A percentile compares a stretch with the other conserved stretches of the same genome.
Conservation (phyloP, 2,329 filamentous ascomycete genomes). For the Exutisphaerella laricina region DNA sequence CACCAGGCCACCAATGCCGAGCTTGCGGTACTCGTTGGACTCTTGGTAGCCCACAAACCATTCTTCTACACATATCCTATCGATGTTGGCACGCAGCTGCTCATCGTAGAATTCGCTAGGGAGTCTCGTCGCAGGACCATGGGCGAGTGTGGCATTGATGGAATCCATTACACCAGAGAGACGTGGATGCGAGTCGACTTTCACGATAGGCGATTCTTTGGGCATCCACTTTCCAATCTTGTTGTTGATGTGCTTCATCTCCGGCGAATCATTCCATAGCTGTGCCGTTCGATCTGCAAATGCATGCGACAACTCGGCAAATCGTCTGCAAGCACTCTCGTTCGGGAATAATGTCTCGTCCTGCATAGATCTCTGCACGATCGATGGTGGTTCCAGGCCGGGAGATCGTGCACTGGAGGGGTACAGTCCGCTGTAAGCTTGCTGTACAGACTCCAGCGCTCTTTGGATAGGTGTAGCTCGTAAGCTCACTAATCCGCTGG, state of each 20-base stretch:
- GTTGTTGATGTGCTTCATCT: constrained; percentile 78
- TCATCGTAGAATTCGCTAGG: constrained; percentile 83
- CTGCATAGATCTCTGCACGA: constrained; percentile 40
- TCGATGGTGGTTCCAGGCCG: constrained; percentile 40
- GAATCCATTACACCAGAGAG: constrained; percentile 92
- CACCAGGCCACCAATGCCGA: constrained; percentile 80
- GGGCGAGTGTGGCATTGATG: constrained; percentile 80
- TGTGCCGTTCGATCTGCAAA: constrained; percentile 46
- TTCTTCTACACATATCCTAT: constrained; percentile 74
- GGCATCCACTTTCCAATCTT: constrained; percentile 84
- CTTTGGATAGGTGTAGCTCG: constrained; percentile 47
- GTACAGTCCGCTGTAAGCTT: constrained; percentile 47
- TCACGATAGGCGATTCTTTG: constrained; percentile 57
- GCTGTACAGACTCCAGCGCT: constrained; percentile 47
- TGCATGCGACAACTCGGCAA: constrained; percentile 43
- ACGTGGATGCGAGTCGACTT: constrained; percentile 77
- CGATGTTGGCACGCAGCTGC: constrained; percentile 62
- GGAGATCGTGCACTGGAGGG: constrained; percentile 39
- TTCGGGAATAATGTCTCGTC: constrained; percentile 50
- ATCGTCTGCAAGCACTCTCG: constrained; percentile 45
- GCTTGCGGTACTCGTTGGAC: constrained; percentile 75
- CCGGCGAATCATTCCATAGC: constrained; percentile 54
- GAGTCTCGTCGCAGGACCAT: constrained; percentile 71
- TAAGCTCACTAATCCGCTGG: constrained; percentile 39
- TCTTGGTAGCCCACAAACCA: constrained; percentile 89